These are phyloP conservation scores for Chlorella vulgaris DNA, from an alignment of 139 green algal genomes.

Conservation along the genomic window DNA sequence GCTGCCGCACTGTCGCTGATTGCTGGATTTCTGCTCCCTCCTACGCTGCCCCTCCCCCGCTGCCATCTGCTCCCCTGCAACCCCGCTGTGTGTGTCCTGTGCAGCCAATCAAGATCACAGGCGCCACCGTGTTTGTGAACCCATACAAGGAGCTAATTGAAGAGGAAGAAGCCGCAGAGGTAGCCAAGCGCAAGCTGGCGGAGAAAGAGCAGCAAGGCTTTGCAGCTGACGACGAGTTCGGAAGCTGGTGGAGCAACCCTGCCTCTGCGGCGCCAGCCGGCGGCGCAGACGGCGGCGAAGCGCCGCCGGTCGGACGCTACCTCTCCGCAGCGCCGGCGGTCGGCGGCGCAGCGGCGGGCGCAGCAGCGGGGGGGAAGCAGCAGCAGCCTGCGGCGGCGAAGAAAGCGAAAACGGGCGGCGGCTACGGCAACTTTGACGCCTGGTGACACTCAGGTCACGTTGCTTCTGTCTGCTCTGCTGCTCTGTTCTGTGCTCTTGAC, in stretches of 20 bases:
- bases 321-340: constrained; percentile 31
- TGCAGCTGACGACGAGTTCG: constrained; percentile 18
- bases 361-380: not conserved
- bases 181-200: constrained; percentile 36
- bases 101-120: constrained; percentile 78
- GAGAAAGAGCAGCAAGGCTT: constrained; percentile 33
- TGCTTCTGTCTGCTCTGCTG: not conserved
- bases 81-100: not conserved
- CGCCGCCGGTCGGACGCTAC: constrained; percentile 71
- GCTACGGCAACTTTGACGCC: constrained; percentile 74
- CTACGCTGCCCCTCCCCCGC: not conserved
- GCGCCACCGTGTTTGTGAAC: constrained; percentile 89
- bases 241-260: constrained; percentile 26
- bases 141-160: constrained; percentile 89
- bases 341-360: not conserved
- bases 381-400: constrained; percentile 59
- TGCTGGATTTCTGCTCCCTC: not conserved
- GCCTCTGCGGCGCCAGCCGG: not conserved
- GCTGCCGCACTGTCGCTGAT: too few relatives aligned
- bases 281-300: constrained; percentile 34
- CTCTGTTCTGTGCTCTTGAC: too few relatives aligned
- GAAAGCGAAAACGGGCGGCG: constrained; percentile 37
- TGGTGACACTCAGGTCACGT: constrained; percentile 54
- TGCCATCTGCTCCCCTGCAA: not conserved
- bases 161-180: constrained; percentile 63